A percentile compares a stretch with the other conserved stretches of the same genome.
These are phyloP conservation scores for Bipolaris sorokiniana DNA, from an alignment of 2,329 filamentous ascomycete species.

Conservation along the genomic window DNA sequence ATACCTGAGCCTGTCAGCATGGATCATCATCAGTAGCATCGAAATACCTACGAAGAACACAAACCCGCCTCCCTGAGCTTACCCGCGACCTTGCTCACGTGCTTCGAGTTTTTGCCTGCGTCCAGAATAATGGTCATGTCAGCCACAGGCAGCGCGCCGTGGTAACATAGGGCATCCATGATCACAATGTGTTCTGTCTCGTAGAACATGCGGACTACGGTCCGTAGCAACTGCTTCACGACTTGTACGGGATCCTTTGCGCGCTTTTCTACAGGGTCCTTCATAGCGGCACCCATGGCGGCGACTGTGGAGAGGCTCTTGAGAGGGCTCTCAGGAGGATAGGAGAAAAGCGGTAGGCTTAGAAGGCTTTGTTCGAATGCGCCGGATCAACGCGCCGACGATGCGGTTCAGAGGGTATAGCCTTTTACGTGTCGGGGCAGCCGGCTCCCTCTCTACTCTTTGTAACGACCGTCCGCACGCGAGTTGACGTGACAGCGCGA, in stretches of 20 bases:
- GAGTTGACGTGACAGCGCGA: conserved; percentile 20
- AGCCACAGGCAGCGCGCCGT: conserved; percentile 81
- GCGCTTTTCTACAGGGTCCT: conserved; percentile 54
- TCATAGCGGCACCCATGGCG: conserved; percentile 30
- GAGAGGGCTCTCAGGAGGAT: neutral
- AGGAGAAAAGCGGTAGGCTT: conserved; percentile 1
- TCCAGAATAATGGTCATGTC: conserved; percentile 83
- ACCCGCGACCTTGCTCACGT: conserved; percentile 86
- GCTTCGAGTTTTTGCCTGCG: conserved; percentile 81
- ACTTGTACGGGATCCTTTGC: conserved; percentile 61
- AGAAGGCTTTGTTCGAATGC: conserved; percentile 19
- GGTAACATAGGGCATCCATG: conserved; percentile 77
- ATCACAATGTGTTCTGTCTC: conserved; percentile 82
- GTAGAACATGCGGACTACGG: conserved; percentile 85
- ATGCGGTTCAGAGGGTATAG: neutral
- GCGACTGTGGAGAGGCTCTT: conserved; percentile 9
- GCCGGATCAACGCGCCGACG: conserved; percentile 9
- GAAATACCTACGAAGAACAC: conserved; percentile 70
- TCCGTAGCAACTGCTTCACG: conserved; percentile 81
- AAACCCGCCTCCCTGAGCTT: conserved; percentile 86
- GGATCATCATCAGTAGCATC: conserved; percentile 1
- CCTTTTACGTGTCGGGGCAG: neutral
- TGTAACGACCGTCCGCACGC: conserved; percentile 19
- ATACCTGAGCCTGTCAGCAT: conserved; percentile 57
- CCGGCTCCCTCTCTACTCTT: conserved; percentile 7